Base-by-base conservation (phyloP, 495 filamentous ascomycete species). In the Aspergillus saccharolyticus region DNA sequence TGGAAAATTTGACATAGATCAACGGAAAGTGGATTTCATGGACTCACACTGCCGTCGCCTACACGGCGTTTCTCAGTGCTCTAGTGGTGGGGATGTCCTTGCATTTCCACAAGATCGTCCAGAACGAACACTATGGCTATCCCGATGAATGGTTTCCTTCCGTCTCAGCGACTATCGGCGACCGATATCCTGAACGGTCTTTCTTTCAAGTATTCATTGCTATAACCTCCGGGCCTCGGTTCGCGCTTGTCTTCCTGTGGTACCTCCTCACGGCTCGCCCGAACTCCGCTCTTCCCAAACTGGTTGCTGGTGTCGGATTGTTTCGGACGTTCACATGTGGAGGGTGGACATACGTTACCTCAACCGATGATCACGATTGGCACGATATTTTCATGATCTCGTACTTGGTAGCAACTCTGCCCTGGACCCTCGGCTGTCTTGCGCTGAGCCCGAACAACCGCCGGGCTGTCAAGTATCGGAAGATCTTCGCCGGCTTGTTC, bases 381-480 rank as follows among this genome's bases (percentile, higher is more conserved):
- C 95, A 99, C 67, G 95, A 99, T 70, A 94, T 97, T 53, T 93
- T 97, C 73, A 99, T 99, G 95, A 96, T 99, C 63, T 96, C 90
- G 24, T 99, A 99, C 70, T 74, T 99, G 49, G 85, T 97, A 46
- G 87, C 91, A 15, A 97, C 95, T 0, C 77, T 99, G 55, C 95
- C 95, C 5, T 99, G 95, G 95, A 97, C 92, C 1, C 63, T 89
- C 28, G 95, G 95, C 47, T 97, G 92, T 69, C 80, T 97, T 47
- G 86, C 86, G 14, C 76, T 97, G 42, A 96, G 91, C 68, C 93
- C 94, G 4, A 85, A 86, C 60, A 97, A 97, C 68, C 78, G 84
- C 22, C 82, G 76, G 50, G 90, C 95, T 4, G 81, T 96, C 60
- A 91, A 89, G 71, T 96, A 95, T 67, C 80, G 95, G 52, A 97